A percentile compares a stretch with the other conserved stretches of the same genome.
phyloP scores from a whole-genome alignment of 2,329 filamentous ascomycete genomes.

The Apiospora malaysiana region DNA sequence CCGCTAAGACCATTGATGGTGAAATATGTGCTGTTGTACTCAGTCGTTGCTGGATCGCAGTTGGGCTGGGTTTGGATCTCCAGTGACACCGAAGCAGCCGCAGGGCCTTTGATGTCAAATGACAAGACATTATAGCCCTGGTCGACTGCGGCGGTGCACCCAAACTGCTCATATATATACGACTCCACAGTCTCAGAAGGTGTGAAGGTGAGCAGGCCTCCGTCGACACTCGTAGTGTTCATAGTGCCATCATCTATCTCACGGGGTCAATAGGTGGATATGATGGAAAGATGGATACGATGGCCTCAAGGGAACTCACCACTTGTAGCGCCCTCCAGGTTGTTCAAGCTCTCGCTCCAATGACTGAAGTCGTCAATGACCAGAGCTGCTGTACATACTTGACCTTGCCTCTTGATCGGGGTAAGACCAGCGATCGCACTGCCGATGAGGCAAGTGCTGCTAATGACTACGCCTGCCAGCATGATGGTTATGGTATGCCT shows the following conservation, averaged over 20 bases:
- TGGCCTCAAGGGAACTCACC: constrained; percentile 31
- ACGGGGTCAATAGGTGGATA: neutral
- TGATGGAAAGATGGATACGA: neutral
- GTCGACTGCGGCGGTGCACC: constrained; percentile 31
- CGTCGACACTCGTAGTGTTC: constrained; percentile 29
- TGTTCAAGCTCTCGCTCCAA: constrained; percentile 35
- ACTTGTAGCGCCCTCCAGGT: constrained; percentile 33
- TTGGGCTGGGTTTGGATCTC: constrained; percentile 36
- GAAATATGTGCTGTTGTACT: constrained; percentile 47
- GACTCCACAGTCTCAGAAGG: constrained; percentile 32
- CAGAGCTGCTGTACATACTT: constrained; percentile 37
- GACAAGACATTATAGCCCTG: constrained; percentile 34
- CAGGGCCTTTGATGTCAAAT: constrained; percentile 38
- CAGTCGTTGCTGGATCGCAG: constrained; percentile 25
- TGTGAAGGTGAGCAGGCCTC: constrained; percentile 35
- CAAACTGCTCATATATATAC: constrained; percentile 39
- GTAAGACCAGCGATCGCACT: neutral
- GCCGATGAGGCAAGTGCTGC: constrained; percentile 6
- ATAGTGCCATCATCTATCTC: constrained; percentile 37
- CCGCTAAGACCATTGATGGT: constrained; percentile 55
- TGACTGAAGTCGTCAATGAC: constrained; percentile 42
- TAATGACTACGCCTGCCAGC: constrained; percentile 5
- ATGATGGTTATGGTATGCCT: constrained; percentile 3
- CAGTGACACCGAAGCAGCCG: constrained; percentile 38
- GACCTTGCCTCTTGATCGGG: constrained; percentile 12